Evolutionary conservation across 345 rosid species (phyloP).

Genomic region (Sonneratia caseolaris): DNA sequence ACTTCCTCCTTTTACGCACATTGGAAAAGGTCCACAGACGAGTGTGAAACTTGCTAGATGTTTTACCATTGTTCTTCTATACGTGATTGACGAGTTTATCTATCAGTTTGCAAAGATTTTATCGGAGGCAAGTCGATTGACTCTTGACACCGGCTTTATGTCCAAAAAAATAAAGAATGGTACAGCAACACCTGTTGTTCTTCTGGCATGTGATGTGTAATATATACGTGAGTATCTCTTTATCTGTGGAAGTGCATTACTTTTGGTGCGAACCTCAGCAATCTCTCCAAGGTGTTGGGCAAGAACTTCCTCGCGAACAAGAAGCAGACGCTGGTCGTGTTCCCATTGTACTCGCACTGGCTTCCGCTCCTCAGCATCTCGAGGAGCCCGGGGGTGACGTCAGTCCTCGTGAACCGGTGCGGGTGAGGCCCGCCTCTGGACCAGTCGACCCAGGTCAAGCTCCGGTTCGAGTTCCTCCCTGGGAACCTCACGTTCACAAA

Average conservation of each 20-base stretch:
- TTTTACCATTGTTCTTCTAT: background rate
- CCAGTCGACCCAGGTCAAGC: constrained; percentile 42
- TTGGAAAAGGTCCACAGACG: too few relatives aligned
- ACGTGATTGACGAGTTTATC: background rate
- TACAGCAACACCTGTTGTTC: background rate
- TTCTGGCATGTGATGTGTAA: background rate
- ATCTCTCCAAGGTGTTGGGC: constrained; percentile 50
- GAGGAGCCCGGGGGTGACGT: constrained; percentile 31
- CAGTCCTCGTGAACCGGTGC: constrained; percentile 16
- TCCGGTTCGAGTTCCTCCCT: constrained; percentile 27
- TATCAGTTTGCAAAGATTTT: background rate
- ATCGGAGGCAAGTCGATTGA: background rate
- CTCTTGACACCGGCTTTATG: background rate
- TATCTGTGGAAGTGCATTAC: constrained; percentile 27
- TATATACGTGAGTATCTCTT: background rate
- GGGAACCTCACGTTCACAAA: constrained; percentile 16
- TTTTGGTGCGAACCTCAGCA: constrained; percentile 48
- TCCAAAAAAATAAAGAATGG: background rate
- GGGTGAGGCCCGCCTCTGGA: constrained; percentile 39
- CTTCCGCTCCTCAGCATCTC: constrained; percentile 43
- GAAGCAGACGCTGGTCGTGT: constrained; percentile 42
- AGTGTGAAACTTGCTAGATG: too few relatives aligned
- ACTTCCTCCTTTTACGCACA: too few relatives aligned
- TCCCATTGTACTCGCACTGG: constrained; percentile 52
- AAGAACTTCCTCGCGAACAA: constrained; percentile 86